Conservation (phyloP, 1,284 basidiomycete genomes). For the Ceratobasidium papillatum region DNA sequence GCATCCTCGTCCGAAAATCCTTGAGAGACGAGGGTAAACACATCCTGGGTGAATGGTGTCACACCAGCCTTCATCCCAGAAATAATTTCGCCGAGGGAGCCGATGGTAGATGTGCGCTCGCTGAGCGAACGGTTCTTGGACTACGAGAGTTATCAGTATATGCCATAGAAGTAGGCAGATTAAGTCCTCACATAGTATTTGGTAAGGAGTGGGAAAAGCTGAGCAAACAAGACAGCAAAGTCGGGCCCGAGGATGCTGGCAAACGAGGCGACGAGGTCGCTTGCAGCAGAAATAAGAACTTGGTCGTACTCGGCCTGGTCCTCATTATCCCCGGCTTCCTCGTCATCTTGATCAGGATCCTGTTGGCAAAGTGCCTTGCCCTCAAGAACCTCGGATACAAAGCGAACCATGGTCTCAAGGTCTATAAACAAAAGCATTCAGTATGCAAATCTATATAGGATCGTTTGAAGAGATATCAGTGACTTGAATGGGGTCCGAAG, state of each 20-base stretch:
- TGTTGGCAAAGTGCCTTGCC: slow-evolving; percentile 96
- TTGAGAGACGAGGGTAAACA: slow-evolving; percentile 69
- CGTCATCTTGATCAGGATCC: slow-evolving; percentile 93
- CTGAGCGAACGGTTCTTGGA: slow-evolving; percentile 86
- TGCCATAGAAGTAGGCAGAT: background rate
- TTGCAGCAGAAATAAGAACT: slow-evolving; percentile 91
- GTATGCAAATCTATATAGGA: background rate
- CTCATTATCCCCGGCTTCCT: slow-evolving; percentile 75
- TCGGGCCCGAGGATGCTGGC: slow-evolving; percentile 86
- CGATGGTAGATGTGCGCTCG: slow-evolving; percentile 93
- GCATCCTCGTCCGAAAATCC: slow-evolving; percentile 87
- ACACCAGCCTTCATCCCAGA: slow-evolving; percentile 89
- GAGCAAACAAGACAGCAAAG: slow-evolving; percentile 84
- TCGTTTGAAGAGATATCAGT: slow-evolving; percentile 29
- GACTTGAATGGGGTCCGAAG: slow-evolving; percentile 41
- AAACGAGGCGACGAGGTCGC: slow-evolving; percentile 92
- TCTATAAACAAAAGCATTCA: slow-evolving; percentile 58
- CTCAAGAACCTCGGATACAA: slow-evolving; percentile 85
- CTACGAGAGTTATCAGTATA: slow-evolving; percentile 53
- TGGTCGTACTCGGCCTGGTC: slow-evolving; percentile 96
- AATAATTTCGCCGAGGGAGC: slow-evolving; percentile 95
- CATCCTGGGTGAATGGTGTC: slow-evolving; percentile 80
- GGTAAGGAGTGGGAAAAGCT: slow-evolving; percentile 89
- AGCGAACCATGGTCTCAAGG: slow-evolving; percentile 80
- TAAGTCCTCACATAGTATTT: slow-evolving; percentile 85